phyloP scores from a whole-genome alignment of 495 filamentous ascomycete species.

The Paragyromitra xinjiangensis region DNA sequence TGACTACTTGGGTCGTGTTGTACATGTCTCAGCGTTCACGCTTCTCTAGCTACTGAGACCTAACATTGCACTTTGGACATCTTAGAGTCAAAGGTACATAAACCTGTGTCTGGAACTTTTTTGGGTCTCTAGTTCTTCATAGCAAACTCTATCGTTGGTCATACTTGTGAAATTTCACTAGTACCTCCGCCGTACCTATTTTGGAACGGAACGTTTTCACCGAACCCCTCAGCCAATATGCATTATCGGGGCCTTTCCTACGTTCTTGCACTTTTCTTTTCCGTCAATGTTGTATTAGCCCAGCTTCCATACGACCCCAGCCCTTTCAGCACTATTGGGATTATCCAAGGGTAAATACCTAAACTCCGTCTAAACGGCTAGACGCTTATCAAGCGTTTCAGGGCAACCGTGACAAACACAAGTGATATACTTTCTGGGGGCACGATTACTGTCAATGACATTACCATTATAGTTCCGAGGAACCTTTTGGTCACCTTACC shows the following conservation, averaged over 20 bases:
- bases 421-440: constrained; percentile 36
- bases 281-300: neutral
- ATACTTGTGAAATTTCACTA: neutral
- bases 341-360: constrained; percentile 17
- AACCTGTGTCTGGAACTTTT: neutral
- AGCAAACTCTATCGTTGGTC: neutral
- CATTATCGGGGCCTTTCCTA: neutral
- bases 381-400: neutral
- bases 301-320: constrained; percentile 34
- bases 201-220: neutral
- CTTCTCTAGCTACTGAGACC: no score
- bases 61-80: neutral
- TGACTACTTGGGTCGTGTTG: neutral
- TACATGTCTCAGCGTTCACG: neutral
- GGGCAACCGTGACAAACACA: constrained; percentile 26
- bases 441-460: constrained; percentile 27
- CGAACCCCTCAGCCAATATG: constrained; percentile 1
- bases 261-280: constrained; percentile 4
- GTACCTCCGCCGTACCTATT: neutral
- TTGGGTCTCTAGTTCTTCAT: neutral
- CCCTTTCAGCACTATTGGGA: constrained; percentile 30
- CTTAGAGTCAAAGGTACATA: neutral
- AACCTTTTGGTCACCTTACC: constrained; percentile 46
- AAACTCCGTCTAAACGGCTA: neutral
- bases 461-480: constrained; percentile 23